Evolutionary conservation across 1,284 basidiomycete genomes (phyloP), one percentile per base, ranked within the genome.

Genomic region (Lentinula novae-zelandiae): DNA sequence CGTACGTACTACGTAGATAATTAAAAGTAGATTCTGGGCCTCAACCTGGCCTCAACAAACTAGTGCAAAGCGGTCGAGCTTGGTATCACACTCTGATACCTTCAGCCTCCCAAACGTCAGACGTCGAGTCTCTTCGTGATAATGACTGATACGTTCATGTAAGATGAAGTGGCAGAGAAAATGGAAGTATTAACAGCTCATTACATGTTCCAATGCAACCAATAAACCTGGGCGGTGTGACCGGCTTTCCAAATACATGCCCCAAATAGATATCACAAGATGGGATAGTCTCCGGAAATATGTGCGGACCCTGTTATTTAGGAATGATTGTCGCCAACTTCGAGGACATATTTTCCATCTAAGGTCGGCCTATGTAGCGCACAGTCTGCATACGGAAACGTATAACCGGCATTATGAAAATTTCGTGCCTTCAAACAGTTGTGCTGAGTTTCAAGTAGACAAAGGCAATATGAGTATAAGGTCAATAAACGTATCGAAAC

Each of bases 381-480:
- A 27, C 27, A 3, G 27, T 27, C 27, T 27, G 27, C 27, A 27
- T 27, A 57, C 58, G 9, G 44, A 6, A 62, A 62, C 27, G 57
- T 15, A 57, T 44, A 17, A 54, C 27, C 4, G 38, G 55, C 34
- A 62, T 62, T 52, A 55, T 62, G 27, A 15, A 22, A 51, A 33
- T 42, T 36, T 5, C 33, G 44, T 46, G 42, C 42, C 22, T 12
- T 20, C 20, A 13, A 20, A 44, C 27, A 44, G 13, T n/a, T 44
- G 4, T 44, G 5, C 42, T 44, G 13, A 44, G 20, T 13, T 12
- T 8, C 27, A 9, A 46, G 20, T 46, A 20, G 17, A 46, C 20
- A 20, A 46, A 63, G 62, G 62, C 60, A 49, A 36, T 57, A n/a
- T 58, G 60, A 53, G 54, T 54, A 58, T 53, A 53, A 57, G 58